phyloP scores from a whole-genome alignment of 2,329 filamentous ascomycete species.

The Aureobasidium sp. region DNA sequence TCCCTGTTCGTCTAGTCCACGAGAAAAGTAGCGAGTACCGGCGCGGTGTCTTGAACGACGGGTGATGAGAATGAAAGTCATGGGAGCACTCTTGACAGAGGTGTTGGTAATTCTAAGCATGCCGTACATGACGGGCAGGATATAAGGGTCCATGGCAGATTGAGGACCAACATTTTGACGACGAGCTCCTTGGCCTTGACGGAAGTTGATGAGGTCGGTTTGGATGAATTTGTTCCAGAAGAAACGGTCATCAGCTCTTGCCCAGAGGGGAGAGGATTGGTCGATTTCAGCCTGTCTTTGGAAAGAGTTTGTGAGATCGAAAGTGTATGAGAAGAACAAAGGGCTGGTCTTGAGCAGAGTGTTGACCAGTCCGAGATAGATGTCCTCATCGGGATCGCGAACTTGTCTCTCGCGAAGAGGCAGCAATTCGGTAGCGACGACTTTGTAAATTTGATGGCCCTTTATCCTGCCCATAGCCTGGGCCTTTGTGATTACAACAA shows the following conservation, averaged over 20 bases:
- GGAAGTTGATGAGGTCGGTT: slow-evolving; percentile 84
- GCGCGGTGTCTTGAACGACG: slow-evolving; percentile 79
- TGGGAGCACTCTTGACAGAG: slow-evolving; percentile 69
- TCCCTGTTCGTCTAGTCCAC: slow-evolving; percentile 85
- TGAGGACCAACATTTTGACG: slow-evolving; percentile 61
- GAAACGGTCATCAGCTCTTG: slow-evolving; percentile 89
- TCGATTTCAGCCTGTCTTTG: slow-evolving; percentile 65
- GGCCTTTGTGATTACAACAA: slow-evolving; percentile 91
- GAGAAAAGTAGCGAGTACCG: slow-evolving; percentile 89
- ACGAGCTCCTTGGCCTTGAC: slow-evolving; percentile 49
- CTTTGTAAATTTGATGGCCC: slow-evolving; percentile 93
- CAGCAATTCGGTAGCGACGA: slow-evolving; percentile 83
- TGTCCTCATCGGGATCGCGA: slow-evolving; percentile 89
- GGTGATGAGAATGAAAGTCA: slow-evolving; percentile 83
- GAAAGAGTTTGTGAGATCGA: slow-evolving; percentile 94
- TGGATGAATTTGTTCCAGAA: slow-evolving; percentile 97
- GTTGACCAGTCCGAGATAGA: slow-evolving; percentile 75
- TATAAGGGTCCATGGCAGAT: slow-evolving; percentile 75
- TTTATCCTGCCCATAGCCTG: slow-evolving; percentile 83
- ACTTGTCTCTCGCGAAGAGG: slow-evolving; percentile 87
- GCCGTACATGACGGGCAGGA: slow-evolving; percentile 90
- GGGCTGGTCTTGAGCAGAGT: slow-evolving; percentile 72
- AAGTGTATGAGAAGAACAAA: slow-evolving; percentile 97
- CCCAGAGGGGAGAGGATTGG: slow-evolving; percentile 73
- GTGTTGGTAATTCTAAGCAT: slow-evolving; percentile 89